phyloP scores from a whole-genome alignment of 2,329 filamentous ascomycete species.

The Pseudopithomyces chartarum region DNA sequence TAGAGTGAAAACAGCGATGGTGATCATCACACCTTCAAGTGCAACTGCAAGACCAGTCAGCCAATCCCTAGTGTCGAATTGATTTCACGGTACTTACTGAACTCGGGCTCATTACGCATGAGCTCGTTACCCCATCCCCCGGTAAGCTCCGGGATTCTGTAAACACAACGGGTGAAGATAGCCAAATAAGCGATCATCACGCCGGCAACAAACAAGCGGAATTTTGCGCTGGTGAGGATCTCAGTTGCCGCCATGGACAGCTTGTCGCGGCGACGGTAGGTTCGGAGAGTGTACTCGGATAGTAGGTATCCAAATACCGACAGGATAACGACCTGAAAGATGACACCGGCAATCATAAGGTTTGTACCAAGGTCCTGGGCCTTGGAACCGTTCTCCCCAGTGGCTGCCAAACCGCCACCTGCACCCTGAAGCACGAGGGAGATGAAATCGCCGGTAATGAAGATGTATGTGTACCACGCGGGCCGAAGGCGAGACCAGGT shows the following conservation, averaged over 20 bases:
- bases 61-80: neutral
- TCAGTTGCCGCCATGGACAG: conserved; percentile 23
- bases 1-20: conserved; percentile 50
- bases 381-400: conserved; percentile 49
- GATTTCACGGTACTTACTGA: conserved; percentile 32
- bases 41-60: conserved; percentile 34
- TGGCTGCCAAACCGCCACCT: conserved; percentile 63
- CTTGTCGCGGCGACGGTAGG: conserved; percentile 31
- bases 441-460: conserved; percentile 63
- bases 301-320: conserved; percentile 53
- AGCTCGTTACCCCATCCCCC: conserved; percentile 53
- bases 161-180: conserved; percentile 56
- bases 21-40: conserved; percentile 61
- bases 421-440: conserved; percentile 64
- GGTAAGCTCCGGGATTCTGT: conserved; percentile 56
- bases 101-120: conserved; percentile 55
- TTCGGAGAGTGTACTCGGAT: conserved; percentile 43
- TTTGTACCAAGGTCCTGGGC: conserved; percentile 54
- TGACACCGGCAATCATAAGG: conserved; percentile 63
- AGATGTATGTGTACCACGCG: conserved; percentile 61
- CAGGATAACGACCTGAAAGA: conserved; percentile 61
- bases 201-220: conserved; percentile 38
- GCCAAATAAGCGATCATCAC: conserved; percentile 48
- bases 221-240: conserved; percentile 28
- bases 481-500: conserved; percentile 35